These are phyloP conservation scores for Aphanocladium album DNA, from an alignment of 2,329 filamentous ascomycete genomes.

Conservation along the genomic window DNA sequence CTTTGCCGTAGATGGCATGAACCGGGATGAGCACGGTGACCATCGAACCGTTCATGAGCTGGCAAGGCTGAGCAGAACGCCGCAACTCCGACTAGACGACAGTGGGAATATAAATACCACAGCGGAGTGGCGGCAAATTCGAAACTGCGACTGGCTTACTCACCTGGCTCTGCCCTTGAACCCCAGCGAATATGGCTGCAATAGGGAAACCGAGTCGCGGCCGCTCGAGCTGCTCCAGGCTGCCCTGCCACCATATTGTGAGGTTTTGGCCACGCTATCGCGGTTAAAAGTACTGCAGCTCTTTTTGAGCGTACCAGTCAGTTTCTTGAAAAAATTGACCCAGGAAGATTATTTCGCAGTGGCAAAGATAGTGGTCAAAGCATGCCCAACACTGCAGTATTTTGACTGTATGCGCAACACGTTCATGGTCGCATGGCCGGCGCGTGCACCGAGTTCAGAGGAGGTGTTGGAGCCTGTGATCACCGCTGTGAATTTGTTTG, in stretches of 20 bases:
- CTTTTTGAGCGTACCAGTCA: background rate
- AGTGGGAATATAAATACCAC: too few relatives aligned
- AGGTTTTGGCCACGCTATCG: background rate
- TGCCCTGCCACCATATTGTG: background rate
- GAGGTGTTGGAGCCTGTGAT: background rate
- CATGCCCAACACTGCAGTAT: background rate
- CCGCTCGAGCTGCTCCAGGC: background rate
- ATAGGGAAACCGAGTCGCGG: too few relatives aligned
- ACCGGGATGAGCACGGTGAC: background rate
- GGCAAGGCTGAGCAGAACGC: background rate
- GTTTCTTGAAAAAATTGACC: background rate
- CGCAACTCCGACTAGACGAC: background rate
- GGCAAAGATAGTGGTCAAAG: background rate
- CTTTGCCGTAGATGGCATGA: background rate
- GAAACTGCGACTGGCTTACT: background rate
- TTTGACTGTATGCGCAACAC: background rate
- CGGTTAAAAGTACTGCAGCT: background rate
- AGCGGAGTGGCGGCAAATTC: too few relatives aligned
- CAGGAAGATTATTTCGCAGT: background rate
- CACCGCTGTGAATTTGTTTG: too few relatives aligned
- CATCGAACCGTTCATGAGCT: background rate
- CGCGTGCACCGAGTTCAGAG: background rate
- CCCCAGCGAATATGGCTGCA: too few relatives aligned
- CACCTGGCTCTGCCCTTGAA: background rate
- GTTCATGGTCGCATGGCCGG: background rate